Evolutionary conservation across 495 filamentous ascomycete genomes (phyloP).

Genomic region (Penicillium cosmopolitanum): DNA sequence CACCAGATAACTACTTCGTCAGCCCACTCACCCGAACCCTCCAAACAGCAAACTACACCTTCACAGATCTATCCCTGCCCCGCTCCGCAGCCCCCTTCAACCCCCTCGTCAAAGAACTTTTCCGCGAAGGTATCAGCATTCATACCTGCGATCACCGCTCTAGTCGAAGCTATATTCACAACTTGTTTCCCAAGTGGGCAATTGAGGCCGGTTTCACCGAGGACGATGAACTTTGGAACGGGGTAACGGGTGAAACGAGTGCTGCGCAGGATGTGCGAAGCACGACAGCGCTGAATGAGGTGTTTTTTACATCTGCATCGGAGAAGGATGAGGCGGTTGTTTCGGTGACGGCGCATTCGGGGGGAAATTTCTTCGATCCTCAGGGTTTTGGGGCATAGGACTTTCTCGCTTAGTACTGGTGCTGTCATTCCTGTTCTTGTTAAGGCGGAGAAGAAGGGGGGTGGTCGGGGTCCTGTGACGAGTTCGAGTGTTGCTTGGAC

Average conservation of each 20-base stretch:
- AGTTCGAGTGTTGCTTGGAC: conserved; percentile 45
- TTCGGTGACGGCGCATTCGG: conserved; percentile 69
- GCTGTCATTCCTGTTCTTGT: conserved; percentile 73
- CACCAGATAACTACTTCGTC: conserved; percentile 67
- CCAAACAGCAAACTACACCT: conserved; percentile 65
- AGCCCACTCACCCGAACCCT: conserved; percentile 72
- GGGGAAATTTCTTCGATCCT: conserved; percentile 65
- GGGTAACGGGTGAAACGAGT: conserved; percentile 55
- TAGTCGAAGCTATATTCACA: conserved; percentile 57
- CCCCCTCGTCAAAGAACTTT: conserved; percentile 68
- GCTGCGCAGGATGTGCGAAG: conserved; percentile 59
- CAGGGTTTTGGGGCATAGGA: conserved; percentile 61
- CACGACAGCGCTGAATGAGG: conserved; percentile 59
- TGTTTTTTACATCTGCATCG: conserved; percentile 50
- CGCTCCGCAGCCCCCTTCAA: conserved; percentile 47
- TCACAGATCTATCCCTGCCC: conserved; percentile 57
- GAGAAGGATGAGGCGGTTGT: conserved; percentile 56
- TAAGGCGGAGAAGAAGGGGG: conserved; percentile 49
- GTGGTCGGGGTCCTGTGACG: conserved; percentile 10
- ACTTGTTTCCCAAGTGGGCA: conserved; percentile 58
- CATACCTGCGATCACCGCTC: conserved; percentile 81
- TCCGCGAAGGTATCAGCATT: conserved; percentile 72
- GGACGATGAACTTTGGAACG: conserved; percentile 63
- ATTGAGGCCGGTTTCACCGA: conserved; percentile 69
- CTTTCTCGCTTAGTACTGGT: conserved; percentile 65